Evolutionary conservation across 2,329 filamentous ascomycete genomes (phyloP).

Genomic region (Emericellopsis cladophorae): DNA sequence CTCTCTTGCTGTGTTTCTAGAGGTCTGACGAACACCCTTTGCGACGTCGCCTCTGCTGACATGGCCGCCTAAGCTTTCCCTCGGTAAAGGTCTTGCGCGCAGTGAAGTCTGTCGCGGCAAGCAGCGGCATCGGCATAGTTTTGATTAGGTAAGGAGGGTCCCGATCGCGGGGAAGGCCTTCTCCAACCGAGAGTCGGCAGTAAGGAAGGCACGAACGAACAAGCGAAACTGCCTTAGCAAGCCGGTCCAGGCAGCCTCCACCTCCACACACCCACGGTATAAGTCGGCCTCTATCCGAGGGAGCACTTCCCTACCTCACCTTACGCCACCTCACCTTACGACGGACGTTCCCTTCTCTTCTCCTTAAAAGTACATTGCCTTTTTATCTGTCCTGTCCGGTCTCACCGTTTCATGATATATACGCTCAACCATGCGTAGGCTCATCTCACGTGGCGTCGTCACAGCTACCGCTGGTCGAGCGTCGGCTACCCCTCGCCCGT

Average conservation of each 20-base stretch:
- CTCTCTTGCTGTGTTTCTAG: no score
- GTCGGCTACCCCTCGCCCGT: constrained; percentile 11
- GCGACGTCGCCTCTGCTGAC: no score
- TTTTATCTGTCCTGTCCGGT: background rate
- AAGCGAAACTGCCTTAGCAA: background rate
- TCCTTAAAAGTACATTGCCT: background rate
- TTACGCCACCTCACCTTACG: no score
- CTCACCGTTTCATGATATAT: no score
- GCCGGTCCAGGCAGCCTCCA: background rate
- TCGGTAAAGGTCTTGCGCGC: no score
- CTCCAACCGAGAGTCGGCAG: background rate
- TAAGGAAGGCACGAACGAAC: background rate
- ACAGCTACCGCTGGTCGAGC: constrained; percentile 20
- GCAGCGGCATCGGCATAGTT: background rate
- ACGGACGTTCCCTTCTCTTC: background rate
- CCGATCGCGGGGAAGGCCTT: background rate
- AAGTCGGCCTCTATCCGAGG: no score
- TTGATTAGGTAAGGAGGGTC: background rate
- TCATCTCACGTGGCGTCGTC: constrained; percentile 24
- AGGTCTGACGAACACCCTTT: no score
- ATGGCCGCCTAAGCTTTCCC: no score
- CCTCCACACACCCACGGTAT: no score
- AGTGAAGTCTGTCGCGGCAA: background rate
- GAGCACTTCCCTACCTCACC: no score
- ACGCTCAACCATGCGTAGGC: constrained; percentile 28